phyloP scores from a whole-genome alignment of 805 yeast genomes.

The Candida boidinii region DNA sequence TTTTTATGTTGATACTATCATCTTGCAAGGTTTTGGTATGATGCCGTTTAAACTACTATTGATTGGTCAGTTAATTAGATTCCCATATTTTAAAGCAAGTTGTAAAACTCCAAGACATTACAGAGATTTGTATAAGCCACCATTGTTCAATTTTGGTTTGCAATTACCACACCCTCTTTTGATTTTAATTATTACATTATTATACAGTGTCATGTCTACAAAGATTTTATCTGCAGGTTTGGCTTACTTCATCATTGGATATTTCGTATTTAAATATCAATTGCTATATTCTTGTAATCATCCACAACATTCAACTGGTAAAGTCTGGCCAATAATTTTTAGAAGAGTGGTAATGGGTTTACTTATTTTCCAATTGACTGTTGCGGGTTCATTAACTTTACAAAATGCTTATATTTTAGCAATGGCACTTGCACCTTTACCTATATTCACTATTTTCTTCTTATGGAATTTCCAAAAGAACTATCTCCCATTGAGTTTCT shows the following conservation, averaged over 20 bases:
- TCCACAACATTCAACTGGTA: constrained; percentile 94
- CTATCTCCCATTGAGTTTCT: constrained; percentile 71
- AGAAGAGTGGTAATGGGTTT: constrained; percentile 77
- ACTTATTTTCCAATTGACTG: constrained; percentile 77
- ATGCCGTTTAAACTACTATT: constrained; percentile 82
- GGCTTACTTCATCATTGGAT: constrained; percentile 77
- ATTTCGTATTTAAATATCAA: constrained; percentile 85
- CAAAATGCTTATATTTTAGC: constrained; percentile 76
- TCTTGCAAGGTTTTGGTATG: constrained; percentile 79
- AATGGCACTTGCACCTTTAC: constrained; percentile 64
- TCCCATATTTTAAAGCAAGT: constrained; percentile 54
- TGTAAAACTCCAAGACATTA: constrained; percentile 82
- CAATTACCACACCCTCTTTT: constrained; percentile 88
- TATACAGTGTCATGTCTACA: constrained; percentile 85
- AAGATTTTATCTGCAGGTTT: constrained; percentile 81
- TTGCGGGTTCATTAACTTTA: constrained; percentile 79
- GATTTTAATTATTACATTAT: constrained; percentile 73
- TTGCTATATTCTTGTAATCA: constrained; percentile 85
- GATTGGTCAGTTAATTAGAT: constrained; percentile 67
- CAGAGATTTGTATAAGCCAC: constrained; percentile 71
- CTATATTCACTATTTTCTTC: constrained; percentile 54
- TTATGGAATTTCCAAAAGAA: constrained; percentile 77
- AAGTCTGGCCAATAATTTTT: constrained; percentile 88
- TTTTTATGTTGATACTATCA: constrained; percentile 83
- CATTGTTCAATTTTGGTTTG: constrained; percentile 85